A percentile compares a stretch with the other conserved stretches of the same genome.
Evolutionary conservation across 139 green algal species (phyloP).

Genomic region (Chlorella sp.): DNA sequence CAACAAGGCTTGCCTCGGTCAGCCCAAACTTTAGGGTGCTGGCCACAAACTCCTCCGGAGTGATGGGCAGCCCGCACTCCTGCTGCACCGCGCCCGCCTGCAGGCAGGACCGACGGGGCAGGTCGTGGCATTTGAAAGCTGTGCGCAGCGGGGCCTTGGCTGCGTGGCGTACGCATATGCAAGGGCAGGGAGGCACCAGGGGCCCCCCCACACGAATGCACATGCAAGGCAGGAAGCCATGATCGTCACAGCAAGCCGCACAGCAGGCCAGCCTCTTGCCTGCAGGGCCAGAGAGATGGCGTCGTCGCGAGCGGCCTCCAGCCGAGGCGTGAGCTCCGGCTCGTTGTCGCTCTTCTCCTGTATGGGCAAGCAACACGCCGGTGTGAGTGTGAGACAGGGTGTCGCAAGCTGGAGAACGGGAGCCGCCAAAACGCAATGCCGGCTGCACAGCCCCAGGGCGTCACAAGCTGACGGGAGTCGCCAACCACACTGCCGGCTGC

Average conservation of each 20-base stretch:
- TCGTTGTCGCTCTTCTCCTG: conserved; percentile 90
- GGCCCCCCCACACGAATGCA: not conserved
- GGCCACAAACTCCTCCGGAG: conserved; percentile 75
- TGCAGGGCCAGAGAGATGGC: conserved; percentile 55
- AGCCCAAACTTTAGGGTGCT: conserved; percentile 73
- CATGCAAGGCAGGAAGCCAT: not conserved
- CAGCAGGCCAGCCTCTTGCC: no score
- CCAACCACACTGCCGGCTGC: not conserved
- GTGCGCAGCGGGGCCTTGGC: no score
- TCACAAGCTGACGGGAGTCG: not conserved
- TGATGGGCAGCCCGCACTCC: conserved; percentile 63
- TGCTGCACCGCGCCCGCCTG: conserved; percentile 70
- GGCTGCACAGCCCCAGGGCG: not conserved
- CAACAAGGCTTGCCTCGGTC: conserved; percentile 57
- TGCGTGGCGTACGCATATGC: not conserved
- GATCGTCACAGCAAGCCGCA: no score
- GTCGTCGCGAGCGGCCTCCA: conserved; percentile 60
- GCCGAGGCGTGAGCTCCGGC: conserved; percentile 56
- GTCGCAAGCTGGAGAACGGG: no score
- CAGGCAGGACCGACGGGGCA: not conserved
- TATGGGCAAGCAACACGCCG: not conserved
- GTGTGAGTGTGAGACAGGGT: no score
- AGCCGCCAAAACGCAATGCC: not conserved
- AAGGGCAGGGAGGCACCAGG: not conserved
- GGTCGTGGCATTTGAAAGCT: no score